Evolutionary conservation across 2,329 filamentous ascomycete species (phyloP).

Genomic region (Colletotrichum trifolii): DNA sequence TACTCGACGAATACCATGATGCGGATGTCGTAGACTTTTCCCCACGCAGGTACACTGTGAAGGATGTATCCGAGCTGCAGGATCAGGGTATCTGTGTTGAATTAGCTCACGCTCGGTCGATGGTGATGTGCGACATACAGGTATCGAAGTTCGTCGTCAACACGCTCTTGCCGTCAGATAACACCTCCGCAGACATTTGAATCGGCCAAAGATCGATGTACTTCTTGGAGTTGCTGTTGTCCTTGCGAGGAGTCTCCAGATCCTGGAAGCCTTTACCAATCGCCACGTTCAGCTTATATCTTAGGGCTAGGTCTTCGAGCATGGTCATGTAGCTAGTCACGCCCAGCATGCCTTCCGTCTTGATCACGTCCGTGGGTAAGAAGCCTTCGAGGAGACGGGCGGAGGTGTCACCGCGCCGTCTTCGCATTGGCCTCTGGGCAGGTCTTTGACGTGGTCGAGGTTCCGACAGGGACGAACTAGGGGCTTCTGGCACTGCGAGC

Average conservation of each 20-base stretch:
- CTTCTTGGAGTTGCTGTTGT: constrained; percentile 72
- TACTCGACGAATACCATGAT: constrained; percentile 92
- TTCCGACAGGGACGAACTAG: constrained; percentile 49
- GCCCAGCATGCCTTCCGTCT: constrained; percentile 74
- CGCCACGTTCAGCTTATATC: constrained; percentile 84
- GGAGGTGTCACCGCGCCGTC: constrained; percentile 65
- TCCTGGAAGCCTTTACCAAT: constrained; percentile 84
- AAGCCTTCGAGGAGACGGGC: constrained; percentile 65
- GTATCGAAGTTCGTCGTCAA: constrained; percentile 93
- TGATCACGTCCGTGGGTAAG: constrained; percentile 77
- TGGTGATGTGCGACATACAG: constrained; percentile 61
- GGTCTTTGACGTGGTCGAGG: constrained; percentile 45
- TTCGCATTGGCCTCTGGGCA: constrained; percentile 45
- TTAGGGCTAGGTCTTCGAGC: constrained; percentile 82
- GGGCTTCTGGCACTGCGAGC: constrained; percentile 65
- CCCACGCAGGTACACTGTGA: constrained; percentile 84
- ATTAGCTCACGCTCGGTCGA: neutral
- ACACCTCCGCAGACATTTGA: constrained; percentile 89
- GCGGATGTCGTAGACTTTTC: constrained; percentile 75
- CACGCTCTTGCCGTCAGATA: constrained; percentile 73
- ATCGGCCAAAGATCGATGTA: constrained; percentile 93
- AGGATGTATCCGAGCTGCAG: constrained; percentile 87
- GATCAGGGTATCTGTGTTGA: constrained; percentile 74
- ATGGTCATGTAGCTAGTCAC: constrained; percentile 83
- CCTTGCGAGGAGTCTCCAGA: constrained; percentile 75